Evolutionary conservation across 495 filamentous ascomycete genomes (phyloP), one percentile per base, ranked within the genome.

Genomic region (Penicillium paxilli): DNA sequence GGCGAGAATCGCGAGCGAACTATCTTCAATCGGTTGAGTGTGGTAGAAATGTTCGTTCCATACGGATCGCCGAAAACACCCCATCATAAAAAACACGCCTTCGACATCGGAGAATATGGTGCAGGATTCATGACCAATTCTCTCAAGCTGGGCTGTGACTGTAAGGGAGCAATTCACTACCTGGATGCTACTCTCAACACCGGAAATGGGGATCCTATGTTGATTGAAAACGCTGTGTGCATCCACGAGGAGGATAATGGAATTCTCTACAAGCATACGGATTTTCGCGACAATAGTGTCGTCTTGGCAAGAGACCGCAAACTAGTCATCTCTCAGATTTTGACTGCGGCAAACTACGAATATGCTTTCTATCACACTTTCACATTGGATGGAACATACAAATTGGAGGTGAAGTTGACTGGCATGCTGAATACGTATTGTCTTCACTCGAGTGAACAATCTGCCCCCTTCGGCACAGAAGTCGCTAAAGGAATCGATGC

Each of bases 311-410:
- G 93, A 35, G 92, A 83, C 23, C 83, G 92, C 11, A 96, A 95
- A 62, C 80, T 98, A 49, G 78, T 98, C 57, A 80, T 98, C 62
- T 92, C 90, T 19, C 92, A 96, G 47, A 88, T 96, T 60, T 96
- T 96, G 75, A 98, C 93, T 2, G 93, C 92, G 6, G 91, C 92
- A 42, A 98, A 98, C 74, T 98, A 98, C 74, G 93, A 98, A 71
- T 98, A 98, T 73, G 92, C 90, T 51, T 87, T 90, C 21, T 88
- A 94, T 74, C 96, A 92, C 90, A 85, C 90, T 61, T 91, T 97
- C 77, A 90, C 94, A 63, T 90, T 93, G 70, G 93, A 96, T 59
- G 93, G 91, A 47, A 94, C 92, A 10, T 84, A 96, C 63, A 91
- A 96, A 71, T 86, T 93, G 41, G 93, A 98, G 72, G 88, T 98